Base-by-base conservation (phyloP, 2,329 filamentous ascomycete genomes). In the Parastagonospora nodorum region DNA sequence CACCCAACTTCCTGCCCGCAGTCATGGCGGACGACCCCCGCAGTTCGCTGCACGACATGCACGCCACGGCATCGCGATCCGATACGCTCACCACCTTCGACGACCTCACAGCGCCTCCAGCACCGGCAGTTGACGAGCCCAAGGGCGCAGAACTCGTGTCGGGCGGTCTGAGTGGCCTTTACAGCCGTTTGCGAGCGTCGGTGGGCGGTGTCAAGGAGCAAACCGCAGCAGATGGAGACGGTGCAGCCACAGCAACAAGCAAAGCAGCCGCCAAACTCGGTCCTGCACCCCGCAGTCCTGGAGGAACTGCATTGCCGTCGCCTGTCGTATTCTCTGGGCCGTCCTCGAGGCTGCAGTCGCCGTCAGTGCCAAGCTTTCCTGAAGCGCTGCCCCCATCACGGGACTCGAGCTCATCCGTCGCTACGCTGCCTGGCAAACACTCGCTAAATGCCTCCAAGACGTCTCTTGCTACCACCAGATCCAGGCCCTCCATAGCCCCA, bases 31-130 rank as follows among this genome's bases (percentile, higher is more conserved):
- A 51, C 36, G 58, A 60, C 55, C 55, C 63, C 44, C 60, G 55
- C 27, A 59, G 48, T 27, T 59, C 57, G 45, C 55, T 63, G 51
- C 57, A 51, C 27, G 57, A 90, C 64, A 96, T 97, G 60, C 93
- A 97, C 74, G 91, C 81, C 43, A 87, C 89, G 5, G 92, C 92
- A n/a, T 95, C 89, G 67, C 89, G 90, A 69, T 89, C 89, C 30
- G 88, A 89, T 56, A 84, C 86, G 30, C 80, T 97, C 41, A 97
- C 93, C 2, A 95, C 92, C 8, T 97, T 97, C 75, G 95, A 95
- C 75, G 92, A 97, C 68, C 92, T 96, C 66, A 89, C 88, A 1
- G 82, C 88, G 1, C 86, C 87, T 5, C 86, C 89, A 0, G 77
- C 80, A 2, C 79, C 82, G 1, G 76, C 82, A 1, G 75, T 78